Percentiles rank a stretch among this genome's conserved stretches.
Evolutionary conservation across 495 filamentous ascomycete species (phyloP).

Genomic region (Aspergillus homomorphus): DNA sequence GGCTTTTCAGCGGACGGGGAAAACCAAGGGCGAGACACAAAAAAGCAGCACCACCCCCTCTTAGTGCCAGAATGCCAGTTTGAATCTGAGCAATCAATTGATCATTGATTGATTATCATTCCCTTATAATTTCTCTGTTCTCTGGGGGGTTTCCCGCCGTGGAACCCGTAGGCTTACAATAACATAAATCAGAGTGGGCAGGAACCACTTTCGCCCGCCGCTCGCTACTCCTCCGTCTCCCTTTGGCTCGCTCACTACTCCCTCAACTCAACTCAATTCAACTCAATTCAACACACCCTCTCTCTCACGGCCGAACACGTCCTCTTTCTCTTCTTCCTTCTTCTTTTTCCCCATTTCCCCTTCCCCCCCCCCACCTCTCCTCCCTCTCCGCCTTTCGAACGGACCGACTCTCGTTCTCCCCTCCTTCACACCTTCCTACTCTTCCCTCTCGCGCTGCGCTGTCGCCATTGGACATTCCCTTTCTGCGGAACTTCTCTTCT

Average conservation of each 20-base stretch:
- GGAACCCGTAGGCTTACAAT: slow-evolving; percentile 11
- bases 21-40: not conserved
- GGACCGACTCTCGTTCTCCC: not conserved
- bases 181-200: slow-evolving; percentile 10
- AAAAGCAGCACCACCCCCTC: not conserved
- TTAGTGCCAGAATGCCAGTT: not conserved
- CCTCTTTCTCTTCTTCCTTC: not conserved
- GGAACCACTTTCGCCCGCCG: slow-evolving; percentile 17
- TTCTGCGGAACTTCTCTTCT: slow-evolving; percentile 16
- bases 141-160: slow-evolving; percentile 10
- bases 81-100: not conserved
- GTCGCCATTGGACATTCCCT: slow-evolving; percentile 21
- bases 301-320: not conserved
- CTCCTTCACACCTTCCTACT: not conserved
- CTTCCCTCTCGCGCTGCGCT: not conserved
- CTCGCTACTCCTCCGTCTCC: not conserved
- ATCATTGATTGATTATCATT: not conserved
- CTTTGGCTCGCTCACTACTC: slow-evolving; percentile 3
- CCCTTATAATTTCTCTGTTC: not conserved
- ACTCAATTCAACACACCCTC: not conserved
- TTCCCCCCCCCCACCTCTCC: not conserved
- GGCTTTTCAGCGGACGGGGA: not conserved
- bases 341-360: not conserved
- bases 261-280: not conserved
- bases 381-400: not conserved